Evolutionary conservation across 371 early-diverging fungal species (phyloP), one percentile per base, ranked within the genome.

Genomic region (Syncephalastrum monosporum): DNA sequence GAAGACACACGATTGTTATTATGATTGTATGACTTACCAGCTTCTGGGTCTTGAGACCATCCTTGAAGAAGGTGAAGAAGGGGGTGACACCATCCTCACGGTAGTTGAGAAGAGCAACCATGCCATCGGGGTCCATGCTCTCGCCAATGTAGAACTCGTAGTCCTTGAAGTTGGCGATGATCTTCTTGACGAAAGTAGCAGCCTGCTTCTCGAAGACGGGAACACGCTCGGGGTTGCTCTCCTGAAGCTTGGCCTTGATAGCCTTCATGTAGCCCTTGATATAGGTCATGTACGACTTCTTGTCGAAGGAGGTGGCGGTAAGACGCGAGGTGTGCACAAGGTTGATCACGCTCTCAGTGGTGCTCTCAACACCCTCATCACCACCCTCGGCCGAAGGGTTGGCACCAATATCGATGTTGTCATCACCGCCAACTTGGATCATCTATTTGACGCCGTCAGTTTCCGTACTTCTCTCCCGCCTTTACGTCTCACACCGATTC

Each of bases 251-350:
- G 7, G 60, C 66, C 84, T 84, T 83, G 60, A 89, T 25, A 44
- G 81, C 81, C 91, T 94, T 94, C 83, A 94, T 81, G 88, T 93
- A 92, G 49, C 90, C 93, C 90, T 95, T 94, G 72, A 95, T 88
- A 86, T 96, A 94, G 69, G 70, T 55, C 86, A 84, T 86, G 85
- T 90, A 95, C 41, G 84, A 75, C 90, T 95, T 94, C 89, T 96
- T 96, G 75, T 93, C 94, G 65, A 96, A 96, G 33, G 59, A 53
- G 69, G 94, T 92, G 52, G 61, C 47, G 54, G 68, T 68, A 48
- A 95, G 87, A 79, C 92, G 91, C 79, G 83, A 82, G 44, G 91
- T 82, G 84, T 92, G 65, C 60, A 92, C 83, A 44, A 96, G 87
- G 80, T 96, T 89, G 90, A 92, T 96, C 77, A 94, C 94, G 33